Evolutionary conservation across 1,139 yeast genomes (phyloP), one percentile per base, ranked within the genome.

Genomic region (Spencermartinsiella ligniputridi): DNA sequence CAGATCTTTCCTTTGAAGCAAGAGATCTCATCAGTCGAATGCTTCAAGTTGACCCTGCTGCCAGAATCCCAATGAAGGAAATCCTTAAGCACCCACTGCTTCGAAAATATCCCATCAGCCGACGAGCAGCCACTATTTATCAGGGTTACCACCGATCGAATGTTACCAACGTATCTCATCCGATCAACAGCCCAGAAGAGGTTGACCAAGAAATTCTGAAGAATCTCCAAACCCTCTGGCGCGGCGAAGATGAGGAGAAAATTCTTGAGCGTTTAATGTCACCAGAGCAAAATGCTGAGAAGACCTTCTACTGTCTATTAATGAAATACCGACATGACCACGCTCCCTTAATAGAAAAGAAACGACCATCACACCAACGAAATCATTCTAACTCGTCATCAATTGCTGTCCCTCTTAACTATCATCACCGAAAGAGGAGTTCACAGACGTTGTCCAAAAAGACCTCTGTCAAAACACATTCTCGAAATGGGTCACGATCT

Each of bases 161-260:
- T 12, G 44, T 50, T 18, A 47, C 47, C 34, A 47, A 52, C 27
- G 63, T 62, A 20, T 55, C 56, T 12, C 49, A 53, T 11, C 79
- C 79, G 1, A 72, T 86, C 35, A 65, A 66, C 27, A 70, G 79
- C 2, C 67, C 65, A 35, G 71, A 69, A 13, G 84, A 81, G 42
- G 81, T 92, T 45, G 97, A 92, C 64, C 71, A 71, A 48, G 95
- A 89, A 58, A 87, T 92, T 42, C 71, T 92, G 56, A 83, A 86
- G 57, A 90, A 88, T 58, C 72, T 94, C 53, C 87, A 88, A 45
- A 89, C 90, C 24, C 69, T 92, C 47, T 92, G 96, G 81, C 97
- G 90, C 62, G 96, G 96, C 40, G 86, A 88, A 47, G 74, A 79
- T 33, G 78, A 78, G 47, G 74, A 77, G 16, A 67, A 75, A 11